Evolutionary conservation across 495 filamentous ascomycete species (phyloP).

Genomic region (Penicillium ochrochloron): DNA sequence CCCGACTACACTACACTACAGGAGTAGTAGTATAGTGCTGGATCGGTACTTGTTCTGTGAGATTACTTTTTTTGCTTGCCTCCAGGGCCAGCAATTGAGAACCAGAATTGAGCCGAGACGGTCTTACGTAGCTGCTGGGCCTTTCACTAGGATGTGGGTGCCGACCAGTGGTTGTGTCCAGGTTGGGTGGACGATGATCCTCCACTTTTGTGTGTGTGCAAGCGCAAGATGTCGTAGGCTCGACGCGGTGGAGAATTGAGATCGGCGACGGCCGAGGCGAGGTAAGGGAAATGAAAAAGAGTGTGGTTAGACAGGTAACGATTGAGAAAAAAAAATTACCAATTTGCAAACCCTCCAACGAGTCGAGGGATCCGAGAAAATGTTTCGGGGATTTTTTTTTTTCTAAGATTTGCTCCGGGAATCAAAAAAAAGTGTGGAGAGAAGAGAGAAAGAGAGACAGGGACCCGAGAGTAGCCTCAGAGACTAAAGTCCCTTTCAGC

Average conservation of each 20-base stretch:
- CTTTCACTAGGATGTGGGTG: slow-evolving; percentile 11
- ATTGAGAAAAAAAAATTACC: neutral
- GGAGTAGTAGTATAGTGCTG: too few species aligned
- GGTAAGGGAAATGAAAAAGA: slow-evolving; percentile 1
- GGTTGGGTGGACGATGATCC: slow-evolving; percentile 17
- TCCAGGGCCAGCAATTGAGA: slow-evolving; percentile 4
- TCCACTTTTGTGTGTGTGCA: slow-evolving; percentile 11
- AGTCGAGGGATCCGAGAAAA: slow-evolving; percentile 7
- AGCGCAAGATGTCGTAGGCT: neutral
- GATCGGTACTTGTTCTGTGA: neutral
- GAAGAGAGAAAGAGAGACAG: neutral
- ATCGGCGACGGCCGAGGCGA: slow-evolving; percentile 17
- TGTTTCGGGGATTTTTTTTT: neutral
- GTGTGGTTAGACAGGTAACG: neutral
- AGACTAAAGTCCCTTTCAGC: neutral
- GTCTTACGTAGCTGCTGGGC: slow-evolving; percentile 7
- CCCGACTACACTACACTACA: neutral
- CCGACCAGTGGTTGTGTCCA: slow-evolving; percentile 12
- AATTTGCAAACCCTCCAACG: neutral
- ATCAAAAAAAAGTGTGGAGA: neutral
- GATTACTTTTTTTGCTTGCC: neutral
- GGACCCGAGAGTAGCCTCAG: neutral
- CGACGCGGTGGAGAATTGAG: slow-evolving; percentile 13
- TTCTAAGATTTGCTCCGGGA: slow-evolving; percentile 1
- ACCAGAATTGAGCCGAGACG: slow-evolving; percentile 3